These are phyloP conservation scores for Phytophthora fragariae DNA, from an alignment of 352 stramenopile genomes.

Conservation along the genomic window DNA sequence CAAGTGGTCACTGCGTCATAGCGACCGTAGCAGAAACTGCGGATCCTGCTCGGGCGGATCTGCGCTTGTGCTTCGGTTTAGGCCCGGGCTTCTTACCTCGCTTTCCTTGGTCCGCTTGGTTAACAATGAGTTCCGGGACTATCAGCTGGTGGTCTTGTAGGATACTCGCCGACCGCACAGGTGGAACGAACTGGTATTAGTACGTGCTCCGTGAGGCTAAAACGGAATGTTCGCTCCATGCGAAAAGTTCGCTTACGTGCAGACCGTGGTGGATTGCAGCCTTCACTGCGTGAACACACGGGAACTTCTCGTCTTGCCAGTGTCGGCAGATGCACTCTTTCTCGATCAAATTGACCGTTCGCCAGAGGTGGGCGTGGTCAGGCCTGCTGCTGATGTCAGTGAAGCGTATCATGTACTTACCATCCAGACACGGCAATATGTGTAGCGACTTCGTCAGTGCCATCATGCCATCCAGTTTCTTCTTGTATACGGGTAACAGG, in stretches of 20 bases:
- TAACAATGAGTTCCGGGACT: neutral
- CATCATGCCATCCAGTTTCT: neutral
- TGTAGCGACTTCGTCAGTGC: neutral
- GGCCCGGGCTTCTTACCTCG: neutral
- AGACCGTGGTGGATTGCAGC: constrained; percentile 13
- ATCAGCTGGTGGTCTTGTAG: neutral
- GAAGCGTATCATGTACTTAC: constrained; percentile 8
- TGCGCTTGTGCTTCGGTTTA: neutral
- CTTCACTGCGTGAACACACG: constrained; percentile 14
- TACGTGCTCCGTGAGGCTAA: neutral
- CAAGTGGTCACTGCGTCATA: neutral
- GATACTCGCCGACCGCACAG: neutral
- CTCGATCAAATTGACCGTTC: constrained; percentile 9
- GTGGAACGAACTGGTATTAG: neutral
- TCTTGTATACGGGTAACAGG: neutral
- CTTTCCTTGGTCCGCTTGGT: neutral
- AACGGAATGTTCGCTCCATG: neutral
- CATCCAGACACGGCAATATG: constrained; percentile 3
- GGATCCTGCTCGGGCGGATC: neutral
- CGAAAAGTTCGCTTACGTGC: constrained; percentile 14
- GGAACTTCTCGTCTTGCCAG: constrained; percentile 16
- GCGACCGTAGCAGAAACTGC: neutral
- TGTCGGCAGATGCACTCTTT: constrained; percentile 15
- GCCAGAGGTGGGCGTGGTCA: constrained; percentile 1
- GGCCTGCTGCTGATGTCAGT: constrained; percentile 5